Percentiles rank a stretch among this genome's conserved stretches.
phyloP scores from a whole-genome alignment of 2,329 filamentous ascomycete species.

The Cladosporium sphaerospermum region DNA sequence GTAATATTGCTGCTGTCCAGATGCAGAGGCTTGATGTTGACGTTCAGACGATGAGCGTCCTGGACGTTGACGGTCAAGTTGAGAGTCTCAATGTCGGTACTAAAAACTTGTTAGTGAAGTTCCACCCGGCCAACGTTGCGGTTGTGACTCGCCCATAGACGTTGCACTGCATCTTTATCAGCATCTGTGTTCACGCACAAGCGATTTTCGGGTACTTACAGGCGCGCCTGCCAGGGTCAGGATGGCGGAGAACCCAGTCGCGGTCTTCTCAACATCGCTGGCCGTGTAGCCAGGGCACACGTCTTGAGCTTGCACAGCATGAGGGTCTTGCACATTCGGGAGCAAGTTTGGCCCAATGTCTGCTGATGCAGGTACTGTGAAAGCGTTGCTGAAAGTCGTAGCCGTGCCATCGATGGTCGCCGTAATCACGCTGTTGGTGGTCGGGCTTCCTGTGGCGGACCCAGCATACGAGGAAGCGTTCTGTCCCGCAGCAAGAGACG shows the following conservation, averaged over 20 bases:
- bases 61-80: constrained; percentile 54
- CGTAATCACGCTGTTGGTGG: constrained; percentile 2
- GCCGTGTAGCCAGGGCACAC: constrained; percentile 55
- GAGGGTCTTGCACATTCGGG: constrained; percentile 59
- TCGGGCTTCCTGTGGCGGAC: neutral
- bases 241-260: constrained; percentile 46
- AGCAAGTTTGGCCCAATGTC: constrained; percentile 36
- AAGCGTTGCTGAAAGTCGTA: constrained; percentile 14
- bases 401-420: constrained; percentile 6
- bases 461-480: neutral
- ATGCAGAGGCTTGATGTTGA: constrained; percentile 63
- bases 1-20: constrained; percentile 36
- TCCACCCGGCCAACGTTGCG: constrained; percentile 40
- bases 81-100: constrained; percentile 60
- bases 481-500: constrained; percentile 4
- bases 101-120: constrained; percentile 57
- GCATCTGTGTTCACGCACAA: neutral
- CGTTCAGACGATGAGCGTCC: constrained; percentile 56
- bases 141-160: neutral
- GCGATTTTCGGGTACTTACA: constrained; percentile 52
- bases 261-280: constrained; percentile 41
- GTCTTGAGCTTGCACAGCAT: constrained; percentile 56
- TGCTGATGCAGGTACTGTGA: constrained; percentile 29
- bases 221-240: constrained; percentile 47
- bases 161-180: constrained; percentile 13